Percentiles rank a stretch among this genome's conserved stretches.
Conservation (phyloP, 129 eudicot species). For the Oenanthe sinensis region DNA sequence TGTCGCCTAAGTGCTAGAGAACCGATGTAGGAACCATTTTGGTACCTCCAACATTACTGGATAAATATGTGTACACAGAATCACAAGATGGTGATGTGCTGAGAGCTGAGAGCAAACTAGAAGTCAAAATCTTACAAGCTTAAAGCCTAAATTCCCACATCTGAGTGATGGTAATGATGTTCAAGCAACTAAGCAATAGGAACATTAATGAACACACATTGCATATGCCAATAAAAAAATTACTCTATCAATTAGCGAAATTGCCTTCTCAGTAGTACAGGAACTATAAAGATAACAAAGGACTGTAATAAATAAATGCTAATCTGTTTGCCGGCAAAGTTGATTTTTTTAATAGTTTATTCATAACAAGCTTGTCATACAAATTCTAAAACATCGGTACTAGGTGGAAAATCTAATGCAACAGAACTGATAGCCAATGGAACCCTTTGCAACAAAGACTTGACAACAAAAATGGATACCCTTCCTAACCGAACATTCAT, state of each 20-base stretch:
- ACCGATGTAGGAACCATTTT: too few species aligned
- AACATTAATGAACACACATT: not conserved
- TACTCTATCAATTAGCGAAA: not conserved
- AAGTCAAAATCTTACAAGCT: too few species aligned
- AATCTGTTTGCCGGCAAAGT: not conserved
- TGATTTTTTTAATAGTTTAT: not conserved
- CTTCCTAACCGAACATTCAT: not conserved
- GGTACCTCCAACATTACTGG: too few species aligned
- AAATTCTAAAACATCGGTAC: not conserved
- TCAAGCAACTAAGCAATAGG: too few species aligned
- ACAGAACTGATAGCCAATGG: not conserved
- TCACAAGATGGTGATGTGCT: too few species aligned
- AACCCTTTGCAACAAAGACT: not conserved
- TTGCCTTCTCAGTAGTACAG: not conserved
- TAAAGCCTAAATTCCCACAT: too few species aligned
- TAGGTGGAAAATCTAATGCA: slow-evolving; percentile 1
- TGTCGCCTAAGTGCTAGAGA: too few species aligned
- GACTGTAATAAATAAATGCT: not conserved
- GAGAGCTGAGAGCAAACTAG: too few species aligned
- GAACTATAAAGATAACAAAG: not conserved
- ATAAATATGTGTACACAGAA: too few species aligned
- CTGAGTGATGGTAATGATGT: too few species aligned
- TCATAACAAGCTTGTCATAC: not conserved
- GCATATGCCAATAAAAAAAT: not conserved
- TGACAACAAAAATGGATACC: not conserved